Base-by-base conservation (phyloP, 2,329 filamentous ascomycete species). In the Coniochaeta sp. region DNA sequence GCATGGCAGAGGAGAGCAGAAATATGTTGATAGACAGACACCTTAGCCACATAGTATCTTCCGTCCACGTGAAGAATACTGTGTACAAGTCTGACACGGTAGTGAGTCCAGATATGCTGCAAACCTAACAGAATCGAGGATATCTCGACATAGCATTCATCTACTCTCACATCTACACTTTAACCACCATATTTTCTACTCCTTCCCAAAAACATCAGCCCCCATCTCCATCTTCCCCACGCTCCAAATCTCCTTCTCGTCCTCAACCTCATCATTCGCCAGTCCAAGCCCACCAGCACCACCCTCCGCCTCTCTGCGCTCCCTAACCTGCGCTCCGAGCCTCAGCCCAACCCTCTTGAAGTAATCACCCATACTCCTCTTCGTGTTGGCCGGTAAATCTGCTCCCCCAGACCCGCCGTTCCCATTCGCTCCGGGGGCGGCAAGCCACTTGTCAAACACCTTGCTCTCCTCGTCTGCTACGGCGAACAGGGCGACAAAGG, bases 191-290 rank as follows among this genome's bases (percentile, higher is more conserved):
- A n/a, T n/a, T n/a, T n/a, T n/a, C n/a, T n/a, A n/a, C 35, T 71
- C 65, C 54, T 71, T 72, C 45, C 69, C 66, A 64, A 78, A 78
- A 6, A 73, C 66, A 53, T 89, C 87, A 8, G 81, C 86, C 46
- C 72, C 74, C 12, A 91, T 72, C 65, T 97, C 92, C 48, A 96
- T 84, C 70, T 87, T 91, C 6, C 94, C 94, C 48, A 99, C 87
- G 66, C 89, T 94, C 91, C 91, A 95, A 56, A 99, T 85, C 74
- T 99, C 94, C 69, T 83, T 86, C 75, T 96, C 90, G 70, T 99
- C 94, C 64, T 99, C 94, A 28, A 83, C 74, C 72, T 99, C 94
- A 67, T 99, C 94, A 64, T 89, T 91, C 30, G 86, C 88, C 61
- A 99, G 67, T 0, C 91, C 91, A 48, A 97, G 66, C 0, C 91